Percentiles rank a stretch among this genome's conserved stretches.
Conservation (phyloP, 148 eudicot genomes). For the Rhododendron simsii region DNA sequence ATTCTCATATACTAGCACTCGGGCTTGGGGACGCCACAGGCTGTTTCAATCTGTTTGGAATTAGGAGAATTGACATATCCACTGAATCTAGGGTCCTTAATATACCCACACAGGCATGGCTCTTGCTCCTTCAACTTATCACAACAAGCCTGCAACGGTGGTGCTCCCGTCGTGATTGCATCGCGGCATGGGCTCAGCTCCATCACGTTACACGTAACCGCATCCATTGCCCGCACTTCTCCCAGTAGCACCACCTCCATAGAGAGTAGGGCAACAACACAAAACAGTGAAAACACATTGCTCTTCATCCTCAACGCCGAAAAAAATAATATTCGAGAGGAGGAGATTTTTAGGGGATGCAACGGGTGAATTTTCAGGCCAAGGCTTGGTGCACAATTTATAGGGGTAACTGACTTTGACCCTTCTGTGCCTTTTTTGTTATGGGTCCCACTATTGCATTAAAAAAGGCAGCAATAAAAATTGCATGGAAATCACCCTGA, state of each 20-base stretch:
- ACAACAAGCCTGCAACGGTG: not conserved
- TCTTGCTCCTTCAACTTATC: not conserved
- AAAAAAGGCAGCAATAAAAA: not conserved
- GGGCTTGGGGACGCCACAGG: not conserved
- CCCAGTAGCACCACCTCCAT: not conserved
- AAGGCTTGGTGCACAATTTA: not conserved
- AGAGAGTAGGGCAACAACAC: not conserved
- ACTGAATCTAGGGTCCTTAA: not conserved
- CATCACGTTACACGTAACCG: not conserved
- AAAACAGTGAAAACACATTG: not conserved
- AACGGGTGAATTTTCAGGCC: not conserved
- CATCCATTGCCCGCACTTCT: not conserved
- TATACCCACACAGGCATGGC: not conserved
- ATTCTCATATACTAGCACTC: not conserved
- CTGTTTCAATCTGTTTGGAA: not conserved
- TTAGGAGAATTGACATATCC: not conserved
- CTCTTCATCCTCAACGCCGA: not conserved
- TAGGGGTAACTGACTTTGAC: not conserved
- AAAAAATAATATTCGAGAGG: not conserved
- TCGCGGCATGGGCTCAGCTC: not conserved
- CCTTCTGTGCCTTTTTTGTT: not conserved
- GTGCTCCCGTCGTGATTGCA: not conserved
- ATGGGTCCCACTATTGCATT: not conserved
- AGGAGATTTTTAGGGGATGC: not conserved
- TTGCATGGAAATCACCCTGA: no score